These are phyloP conservation scores for Tricholoma sp. DNA, from an alignment of 768 basidiomycete genomes.

Conservation along the genomic window DNA sequence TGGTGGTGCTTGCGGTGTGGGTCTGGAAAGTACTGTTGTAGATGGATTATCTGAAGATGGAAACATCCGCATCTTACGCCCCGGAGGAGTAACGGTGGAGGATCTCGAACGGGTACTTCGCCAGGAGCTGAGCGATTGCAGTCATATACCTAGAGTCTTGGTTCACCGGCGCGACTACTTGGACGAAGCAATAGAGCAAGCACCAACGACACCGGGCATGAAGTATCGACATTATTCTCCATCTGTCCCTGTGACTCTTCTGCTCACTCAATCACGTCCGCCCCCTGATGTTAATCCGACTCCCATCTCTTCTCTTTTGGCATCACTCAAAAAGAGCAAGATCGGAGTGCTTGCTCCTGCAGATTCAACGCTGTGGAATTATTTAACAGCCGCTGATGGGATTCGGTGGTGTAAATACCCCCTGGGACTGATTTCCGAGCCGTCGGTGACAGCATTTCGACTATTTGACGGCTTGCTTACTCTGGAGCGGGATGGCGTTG, in stretches of 20 bases:
- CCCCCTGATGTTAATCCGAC: conserved; percentile 28
- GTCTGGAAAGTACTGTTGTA: conserved; percentile 93
- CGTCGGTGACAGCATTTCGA: conserved; percentile 67
- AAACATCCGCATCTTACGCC: conserved; percentile 75
- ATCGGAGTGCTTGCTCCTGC: conserved; percentile 68
- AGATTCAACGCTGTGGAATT: conserved; percentile 44
- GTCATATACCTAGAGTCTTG: conserved; percentile 51
- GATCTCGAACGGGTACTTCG: conserved; percentile 63
- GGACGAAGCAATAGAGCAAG: conserved; percentile 62
- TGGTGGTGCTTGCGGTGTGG: conserved; percentile 87
- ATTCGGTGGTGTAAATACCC: conserved; percentile 54
- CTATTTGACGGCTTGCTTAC: conserved; percentile 86
- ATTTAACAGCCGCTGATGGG: conserved; percentile 23
- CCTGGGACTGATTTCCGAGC: conserved; percentile 48
- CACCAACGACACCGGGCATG: conserved; percentile 97
- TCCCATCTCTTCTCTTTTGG: conserved; percentile 32
- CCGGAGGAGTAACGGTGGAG: conserved; percentile 91
- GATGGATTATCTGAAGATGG: conserved; percentile 80
- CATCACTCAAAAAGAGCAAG: conserved; percentile 39
- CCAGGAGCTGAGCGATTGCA: conserved; percentile 27
- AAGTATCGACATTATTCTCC: conserved; percentile 99
- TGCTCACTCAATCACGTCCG: conserved; percentile 47
- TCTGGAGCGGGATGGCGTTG: conserved; percentile 71
- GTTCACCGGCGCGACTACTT: conserved; percentile 78
- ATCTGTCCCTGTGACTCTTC: conserved; percentile 75